Evolutionary conservation across 768 basidiomycete species (phyloP), one percentile per base, ranked within the genome.

Genomic region (Roridomyces roridus): DNA sequence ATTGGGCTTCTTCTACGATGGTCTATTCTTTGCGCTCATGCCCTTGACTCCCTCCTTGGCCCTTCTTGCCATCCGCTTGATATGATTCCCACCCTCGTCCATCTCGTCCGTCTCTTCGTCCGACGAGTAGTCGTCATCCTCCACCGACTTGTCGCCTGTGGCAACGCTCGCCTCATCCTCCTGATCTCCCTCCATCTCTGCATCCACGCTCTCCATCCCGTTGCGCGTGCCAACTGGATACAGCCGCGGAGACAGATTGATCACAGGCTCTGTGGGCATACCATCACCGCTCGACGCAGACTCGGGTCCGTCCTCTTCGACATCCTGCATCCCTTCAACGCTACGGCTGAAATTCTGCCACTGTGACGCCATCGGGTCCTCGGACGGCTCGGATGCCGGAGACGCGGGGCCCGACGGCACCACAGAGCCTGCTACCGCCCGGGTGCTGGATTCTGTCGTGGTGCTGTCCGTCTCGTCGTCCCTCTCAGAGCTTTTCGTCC

Each of bases 391-490:
- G 6, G 20, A 3, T 1, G 39, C 18, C 1, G 57, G 51, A 1
- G 51, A 51, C 24, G 31, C 24, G 10, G 34, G 23, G 0, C 23
- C 25, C 1, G 51, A 47, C 4, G 57, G 51, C 9, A 42, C 46
- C 14, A 15, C 21, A 4, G 57, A 53, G 4, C 57, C 57, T 18
- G 57, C 57, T 34, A 53, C 46, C 4, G 57, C 57, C 5, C 5
- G 37, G 0, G 42, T 49, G 41, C 57, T 59, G 2, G 49, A 8
- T 6, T 58, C 57, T 18, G 57, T 52, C 20, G 34, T 48, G 5
- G 37, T 46, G 46, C 57, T 59, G n/a, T 20, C 5, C 3, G 57
- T 53, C 10, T 59, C 57, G 28, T 59, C 57, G 41, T 59, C 51
- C 9, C 17, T 34, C 10, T 57, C 55, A 1, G 18, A 15, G 11